A percentile compares a stretch with the other conserved stretches of the same genome.
phyloP scores from a whole-genome alignment of 257 asterid genomes.

The Ilex asprella region DNA sequence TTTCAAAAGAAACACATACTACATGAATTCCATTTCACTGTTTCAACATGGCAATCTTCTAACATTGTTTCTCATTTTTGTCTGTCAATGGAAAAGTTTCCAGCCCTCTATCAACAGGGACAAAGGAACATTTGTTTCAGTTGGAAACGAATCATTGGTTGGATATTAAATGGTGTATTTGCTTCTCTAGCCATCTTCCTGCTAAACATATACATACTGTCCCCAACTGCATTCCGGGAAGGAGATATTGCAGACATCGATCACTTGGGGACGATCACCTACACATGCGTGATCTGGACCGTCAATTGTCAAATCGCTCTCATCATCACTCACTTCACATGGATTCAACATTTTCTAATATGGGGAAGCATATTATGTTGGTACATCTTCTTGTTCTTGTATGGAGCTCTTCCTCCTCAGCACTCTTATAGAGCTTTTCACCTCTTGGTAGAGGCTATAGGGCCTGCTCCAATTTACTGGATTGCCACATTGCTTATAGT shows the following conservation, averaged over 20 bases:
- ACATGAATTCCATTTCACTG: no score
- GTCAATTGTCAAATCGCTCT: conserved; percentile 63
- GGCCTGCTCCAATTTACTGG: conserved; percentile 44
- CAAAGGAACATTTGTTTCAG: conserved; percentile 41
- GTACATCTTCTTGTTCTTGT: conserved; percentile 40
- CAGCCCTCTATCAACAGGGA: conserved; percentile 54
- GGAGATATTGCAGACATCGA: conserved; percentile 42
- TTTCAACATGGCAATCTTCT: no score
- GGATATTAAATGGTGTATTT: conserved; percentile 41
- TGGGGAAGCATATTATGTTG: conserved; percentile 62
- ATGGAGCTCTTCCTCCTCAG: conserved; percentile 26
- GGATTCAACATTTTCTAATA: conserved; percentile 39
- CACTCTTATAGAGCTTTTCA: conserved; percentile 21
- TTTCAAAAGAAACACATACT: no score
- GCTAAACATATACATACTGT: conserved; percentile 21
- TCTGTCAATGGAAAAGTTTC: conserved; percentile 27
- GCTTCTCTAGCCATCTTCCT: conserved; percentile 42
- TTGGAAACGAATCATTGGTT: conserved; percentile 50
- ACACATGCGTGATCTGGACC: conserved; percentile 59
- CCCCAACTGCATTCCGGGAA: conserved; percentile 28
- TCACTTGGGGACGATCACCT: conserved; percentile 43
- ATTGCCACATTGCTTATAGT: conserved; percentile 29
- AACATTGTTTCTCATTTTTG: no score
- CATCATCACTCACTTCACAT: conserved; percentile 47
- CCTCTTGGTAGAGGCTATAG: conserved; percentile 29